Percentiles rank a stretch among this genome's conserved stretches.
Conservation (phyloP, 305 asterid species). For the Euphrasia arctica region DNA sequence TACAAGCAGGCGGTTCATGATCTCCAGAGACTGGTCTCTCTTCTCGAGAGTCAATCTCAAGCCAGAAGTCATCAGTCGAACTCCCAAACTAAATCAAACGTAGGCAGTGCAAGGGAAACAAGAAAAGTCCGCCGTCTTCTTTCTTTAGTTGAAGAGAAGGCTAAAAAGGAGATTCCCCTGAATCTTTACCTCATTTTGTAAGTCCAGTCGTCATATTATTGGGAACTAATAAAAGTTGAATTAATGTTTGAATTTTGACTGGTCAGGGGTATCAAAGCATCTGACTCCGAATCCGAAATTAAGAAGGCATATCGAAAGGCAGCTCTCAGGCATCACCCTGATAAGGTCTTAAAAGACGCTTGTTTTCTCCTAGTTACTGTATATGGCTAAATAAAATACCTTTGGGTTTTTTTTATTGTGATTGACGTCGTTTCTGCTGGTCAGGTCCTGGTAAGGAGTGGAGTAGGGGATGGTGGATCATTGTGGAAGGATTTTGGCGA, state of each 20-base stretch:
- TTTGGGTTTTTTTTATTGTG: conserved; percentile 13
- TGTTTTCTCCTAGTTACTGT: conserved; percentile 15
- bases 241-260: conserved; percentile 25
- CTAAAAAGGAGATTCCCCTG: conserved; percentile 53
- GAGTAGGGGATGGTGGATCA: conserved; percentile 59
- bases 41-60: conserved; percentile 58
- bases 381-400: conserved; percentile 6
- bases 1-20: conserved; percentile 73
- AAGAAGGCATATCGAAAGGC: conserved; percentile 97
- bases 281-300: conserved; percentile 79
- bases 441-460: conserved; percentile 70
- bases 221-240: background rate
- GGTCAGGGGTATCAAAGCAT: conserved; percentile 75
- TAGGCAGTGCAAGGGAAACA: conserved; percentile 57
- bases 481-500: conserved; percentile 73
- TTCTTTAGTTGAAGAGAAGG: conserved; percentile 59
- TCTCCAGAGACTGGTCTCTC: conserved; percentile 60
- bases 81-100: conserved; percentile 42
- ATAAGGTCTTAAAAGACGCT: conserved; percentile 55
- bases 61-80: conserved; percentile 37
- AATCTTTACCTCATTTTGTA: conserved; percentile 86
- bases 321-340: conserved; percentile 95
- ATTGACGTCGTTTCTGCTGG: conserved; percentile 33
- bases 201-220: conserved; percentile 33
- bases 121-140: conserved; percentile 65